phyloP scores from a whole-genome alignment of 2,329 filamentous ascomycete species.

The Dactylonectria estremocensis region DNA sequence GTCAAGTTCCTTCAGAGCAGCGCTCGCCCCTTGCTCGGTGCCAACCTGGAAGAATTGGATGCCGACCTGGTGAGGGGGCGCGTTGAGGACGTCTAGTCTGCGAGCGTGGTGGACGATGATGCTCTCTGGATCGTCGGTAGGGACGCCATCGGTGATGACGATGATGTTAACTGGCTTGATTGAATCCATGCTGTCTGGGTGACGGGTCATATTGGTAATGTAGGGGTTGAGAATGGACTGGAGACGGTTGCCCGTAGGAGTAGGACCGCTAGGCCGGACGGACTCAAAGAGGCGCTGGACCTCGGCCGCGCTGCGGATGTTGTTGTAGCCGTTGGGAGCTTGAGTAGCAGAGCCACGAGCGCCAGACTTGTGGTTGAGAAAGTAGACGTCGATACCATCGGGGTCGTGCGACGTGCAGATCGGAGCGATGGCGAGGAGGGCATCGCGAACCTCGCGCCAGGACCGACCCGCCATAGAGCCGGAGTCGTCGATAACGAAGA shows the following conservation, averaged over 20 bases:
- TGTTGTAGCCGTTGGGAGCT: slow-evolving; percentile 71
- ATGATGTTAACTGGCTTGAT: slow-evolving; percentile 92
- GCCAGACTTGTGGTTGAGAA: slow-evolving; percentile 79
- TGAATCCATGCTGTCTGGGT: slow-evolving; percentile 55
- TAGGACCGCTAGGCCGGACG: slow-evolving; percentile 76
- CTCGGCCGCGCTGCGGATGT: slow-evolving; percentile 70
- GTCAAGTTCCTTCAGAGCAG: slow-evolving; percentile 81
- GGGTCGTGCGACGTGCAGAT: slow-evolving; percentile 85
- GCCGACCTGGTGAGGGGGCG: slow-evolving; percentile 86
- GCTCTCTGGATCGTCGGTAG: slow-evolving; percentile 83
- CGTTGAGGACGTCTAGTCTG: slow-evolving; percentile 79
- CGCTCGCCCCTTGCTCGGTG: slow-evolving; percentile 74
- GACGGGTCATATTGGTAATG: slow-evolving; percentile 61
- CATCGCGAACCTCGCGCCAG: slow-evolving; percentile 82
- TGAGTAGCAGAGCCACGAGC: slow-evolving; percentile 55
- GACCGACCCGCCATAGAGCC: slow-evolving; percentile 84
- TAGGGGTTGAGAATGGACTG: slow-evolving; percentile 82
- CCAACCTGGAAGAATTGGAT: slow-evolving; percentile 98
- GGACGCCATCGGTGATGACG: slow-evolving; percentile 89
- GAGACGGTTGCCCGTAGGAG: slow-evolving; percentile 82
- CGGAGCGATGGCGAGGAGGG: slow-evolving; percentile 81
- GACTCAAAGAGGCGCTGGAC: slow-evolving; percentile 80
- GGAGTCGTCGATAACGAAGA: slow-evolving; percentile 95
- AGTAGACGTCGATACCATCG: slow-evolving; percentile 93
- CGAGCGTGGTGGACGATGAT: slow-evolving; percentile 77